These are phyloP conservation scores for Ophiocordyceps camponoti-leonardi DNA, from an alignment of 2,329 filamentous ascomycete genomes.

Conservation along the genomic window DNA sequence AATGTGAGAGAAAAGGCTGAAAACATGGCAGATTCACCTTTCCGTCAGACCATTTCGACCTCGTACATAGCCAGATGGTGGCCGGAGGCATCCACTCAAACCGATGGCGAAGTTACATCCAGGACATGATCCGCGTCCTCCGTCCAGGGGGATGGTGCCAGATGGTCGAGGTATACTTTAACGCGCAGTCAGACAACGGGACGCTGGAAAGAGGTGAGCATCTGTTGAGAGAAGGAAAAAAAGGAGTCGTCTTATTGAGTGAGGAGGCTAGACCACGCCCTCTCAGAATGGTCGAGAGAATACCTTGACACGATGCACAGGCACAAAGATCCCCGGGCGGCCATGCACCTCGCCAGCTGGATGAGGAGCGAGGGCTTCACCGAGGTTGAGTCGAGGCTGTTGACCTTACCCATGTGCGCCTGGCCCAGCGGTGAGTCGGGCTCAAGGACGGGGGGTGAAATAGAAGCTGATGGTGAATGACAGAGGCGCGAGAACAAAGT, in stretches of 20 bases:
- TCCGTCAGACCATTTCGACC: conserved; percentile 53
- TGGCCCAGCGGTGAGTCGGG: conserved; percentile 45
- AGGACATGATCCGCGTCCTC: conserved; percentile 56
- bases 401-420: conserved; percentile 50
- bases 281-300: conserved; percentile 48
- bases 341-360: conserved; percentile 39
- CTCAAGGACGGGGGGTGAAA: too few species aligned
- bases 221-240: not conserved
- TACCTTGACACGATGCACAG: conserved; percentile 46
- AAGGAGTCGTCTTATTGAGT: conserved; percentile 1
- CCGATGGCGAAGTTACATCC: conserved; percentile 61
- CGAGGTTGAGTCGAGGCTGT: conserved; percentile 47
- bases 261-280: conserved; percentile 36
- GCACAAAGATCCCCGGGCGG: conserved; percentile 48
- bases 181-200: conserved; percentile 73
- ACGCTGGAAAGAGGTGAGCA: conserved; percentile 44
- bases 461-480: not conserved
- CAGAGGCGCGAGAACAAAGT: conserved; percentile 32
- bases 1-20: not conserved
- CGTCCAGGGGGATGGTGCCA: conserved; percentile 72
- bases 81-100: conserved; percentile 52
- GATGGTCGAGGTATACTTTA: conserved; percentile 75
- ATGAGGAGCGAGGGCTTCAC: conserved; percentile 47
- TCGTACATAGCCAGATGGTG: conserved; percentile 65
- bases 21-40: conserved; percentile 41